Base-by-base conservation (phyloP, 1,284 basidiomycete species). In the Athelia sp. region DNA sequence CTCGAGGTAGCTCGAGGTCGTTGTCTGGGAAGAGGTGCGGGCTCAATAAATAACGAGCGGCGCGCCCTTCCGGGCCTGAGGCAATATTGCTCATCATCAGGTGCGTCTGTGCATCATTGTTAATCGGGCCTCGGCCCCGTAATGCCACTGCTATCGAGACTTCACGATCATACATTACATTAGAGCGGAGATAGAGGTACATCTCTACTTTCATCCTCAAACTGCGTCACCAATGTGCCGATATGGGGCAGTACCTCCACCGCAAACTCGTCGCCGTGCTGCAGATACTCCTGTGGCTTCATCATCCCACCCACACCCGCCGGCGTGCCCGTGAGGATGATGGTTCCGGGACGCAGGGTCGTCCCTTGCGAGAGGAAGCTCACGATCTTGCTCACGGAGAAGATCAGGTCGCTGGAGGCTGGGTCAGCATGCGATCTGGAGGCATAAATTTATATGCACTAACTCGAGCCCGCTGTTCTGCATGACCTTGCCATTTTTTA, bases 291-390 rank as follows among this genome's bases (percentile, higher is more conserved):
- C 1, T 82, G 76, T 0, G 89, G 87, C 43, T 82, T 80, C 59
- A 76, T 78, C 36, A 83, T 83, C 56, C 86, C 90, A 0, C 91
- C 91, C 26, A 93, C 87, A 22, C 89, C 84, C 54, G 78, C 82
- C 0, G 86, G 86, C 1, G 87, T 87, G 2, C 85, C 87, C 44
- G 90, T 93, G 58, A 91, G 76, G 58, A 94, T 88, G 53, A 94
- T 71, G 0, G 86, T 84, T 1, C 93, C 93, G 0, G 89, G 81
- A 53, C 83, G 79, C 21, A 97, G 80, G 0, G 93, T 96, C 3
- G 91, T 92, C 1, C 87, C 92, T 61, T 91, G 85, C 0, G 90
- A 92, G 31, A 94, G 78, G 73, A 84, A 88, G 0, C 90, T 75
- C 47, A 94, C 73, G 0, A 87, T 86, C 56, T 83, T 75, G 31